phyloP scores from a whole-genome alignment of 2,329 filamentous ascomycete genomes.

The Thermoascus crustaceus region DNA sequence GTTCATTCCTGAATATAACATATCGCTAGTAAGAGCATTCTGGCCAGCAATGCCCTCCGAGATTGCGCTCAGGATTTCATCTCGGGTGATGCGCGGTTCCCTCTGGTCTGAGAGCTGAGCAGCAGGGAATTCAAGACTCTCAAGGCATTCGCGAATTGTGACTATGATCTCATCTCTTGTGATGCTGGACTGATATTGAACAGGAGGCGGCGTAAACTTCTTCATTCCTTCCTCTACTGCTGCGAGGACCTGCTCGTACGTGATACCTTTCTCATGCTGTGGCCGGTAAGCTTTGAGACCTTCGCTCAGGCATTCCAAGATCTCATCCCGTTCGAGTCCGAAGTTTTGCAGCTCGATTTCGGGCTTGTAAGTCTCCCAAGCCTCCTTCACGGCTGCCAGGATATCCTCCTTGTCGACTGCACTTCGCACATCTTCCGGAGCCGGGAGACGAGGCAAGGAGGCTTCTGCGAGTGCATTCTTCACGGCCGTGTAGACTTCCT shows the following conservation, averaged over 20 bases:
- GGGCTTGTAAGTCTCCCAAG: slow-evolving; percentile 90
- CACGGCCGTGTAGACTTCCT: slow-evolving; percentile 66
- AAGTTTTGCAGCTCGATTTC: slow-evolving; percentile 87
- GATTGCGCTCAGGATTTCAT: slow-evolving; percentile 10
- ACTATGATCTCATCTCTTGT: slow-evolving; percentile 77
- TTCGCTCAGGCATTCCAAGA: slow-evolving; percentile 76
- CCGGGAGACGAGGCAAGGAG: slow-evolving; percentile 52
- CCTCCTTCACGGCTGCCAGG: slow-evolving; percentile 75
- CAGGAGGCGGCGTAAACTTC: slow-evolving; percentile 65
- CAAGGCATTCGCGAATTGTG: slow-evolving; percentile 76
- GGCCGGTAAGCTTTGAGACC: slow-evolving; percentile 67
- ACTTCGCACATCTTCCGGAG: slow-evolving; percentile 39
- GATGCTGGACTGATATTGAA: slow-evolving; percentile 60
- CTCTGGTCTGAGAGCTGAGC: slow-evolving; percentile 34
- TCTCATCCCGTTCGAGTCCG: slow-evolving; percentile 81
- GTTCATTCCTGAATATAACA: slow-evolving; percentile 35
- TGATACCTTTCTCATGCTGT: slow-evolving; percentile 50
- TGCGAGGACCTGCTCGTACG: slow-evolving; percentile 74
- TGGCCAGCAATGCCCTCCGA: slow-evolving; percentile 10
- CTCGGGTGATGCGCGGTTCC: slow-evolving; percentile 11
- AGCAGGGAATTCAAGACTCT: slow-evolving; percentile 70
- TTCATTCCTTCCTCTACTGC: slow-evolving; percentile 81
- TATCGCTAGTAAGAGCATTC: slow-evolving; percentile 20
- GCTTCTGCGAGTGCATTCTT: slow-evolving; percentile 60
- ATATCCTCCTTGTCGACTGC: slow-evolving; percentile 73